Evolutionary conservation across 768 basidiomycete genomes (phyloP).

Genomic region (Russula virescens): DNA sequence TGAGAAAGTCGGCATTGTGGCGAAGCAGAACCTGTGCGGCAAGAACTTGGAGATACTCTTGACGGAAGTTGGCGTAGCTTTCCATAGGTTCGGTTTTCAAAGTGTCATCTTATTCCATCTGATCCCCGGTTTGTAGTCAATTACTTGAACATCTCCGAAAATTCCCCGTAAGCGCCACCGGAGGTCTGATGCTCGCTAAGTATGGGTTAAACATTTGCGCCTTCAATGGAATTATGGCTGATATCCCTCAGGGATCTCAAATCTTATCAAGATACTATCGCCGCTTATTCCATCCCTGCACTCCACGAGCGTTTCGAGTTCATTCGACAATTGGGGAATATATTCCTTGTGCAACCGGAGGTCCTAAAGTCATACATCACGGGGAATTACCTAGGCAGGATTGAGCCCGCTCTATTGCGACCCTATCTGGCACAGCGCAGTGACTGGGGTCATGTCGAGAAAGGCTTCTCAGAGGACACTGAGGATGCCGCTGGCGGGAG

Average conservation of each 20-base stretch:
- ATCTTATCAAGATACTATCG: conserved; percentile 87
- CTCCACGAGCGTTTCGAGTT: conserved; percentile 96
- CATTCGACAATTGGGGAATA: conserved; percentile 92
- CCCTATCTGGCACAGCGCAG: conserved; percentile 88
- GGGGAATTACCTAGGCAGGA: conserved; percentile 87
- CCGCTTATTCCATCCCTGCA: conserved; percentile 74
- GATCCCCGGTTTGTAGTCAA: conserved; percentile 43
- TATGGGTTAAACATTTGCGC: conserved; percentile 33
- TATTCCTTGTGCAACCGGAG: conserved; percentile 94
- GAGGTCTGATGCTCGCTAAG: conserved; percentile 98
- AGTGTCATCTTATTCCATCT: not conserved
- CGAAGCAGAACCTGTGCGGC: conserved; percentile 74
- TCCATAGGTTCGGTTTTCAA: conserved; percentile 62
- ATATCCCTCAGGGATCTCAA: conserved; percentile 73
- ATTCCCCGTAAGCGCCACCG: conserved; percentile 94
- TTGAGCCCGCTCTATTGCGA: conserved; percentile 78
- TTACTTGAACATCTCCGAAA: conserved; percentile 92
- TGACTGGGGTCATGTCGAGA: conserved; percentile 87
- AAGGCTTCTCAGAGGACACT: conserved; percentile 54
- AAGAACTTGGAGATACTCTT: conserved; percentile 92
- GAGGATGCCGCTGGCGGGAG: conserved; percentile 33
- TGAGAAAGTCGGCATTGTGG: conserved; percentile 73
- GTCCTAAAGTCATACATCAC: conserved; percentile 94
- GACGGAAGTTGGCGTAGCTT: conserved; percentile 88
- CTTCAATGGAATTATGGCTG: not conserved